phyloP scores from a whole-genome alignment of 352 stramenopile genomes.

The Aphanomyces astaci region DNA sequence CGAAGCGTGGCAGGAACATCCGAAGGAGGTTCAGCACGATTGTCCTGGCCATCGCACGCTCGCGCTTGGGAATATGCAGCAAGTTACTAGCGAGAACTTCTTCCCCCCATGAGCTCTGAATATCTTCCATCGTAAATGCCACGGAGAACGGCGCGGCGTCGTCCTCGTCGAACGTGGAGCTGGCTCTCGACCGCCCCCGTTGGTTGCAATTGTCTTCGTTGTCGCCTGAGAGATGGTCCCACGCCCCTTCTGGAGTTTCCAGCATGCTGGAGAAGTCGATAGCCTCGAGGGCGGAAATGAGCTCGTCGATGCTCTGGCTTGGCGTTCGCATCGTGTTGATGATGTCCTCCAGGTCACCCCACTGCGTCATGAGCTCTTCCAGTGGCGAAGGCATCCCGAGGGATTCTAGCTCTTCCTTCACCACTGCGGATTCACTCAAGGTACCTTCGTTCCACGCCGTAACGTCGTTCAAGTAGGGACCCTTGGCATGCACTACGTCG shows the following conservation, averaged over 20 bases:
- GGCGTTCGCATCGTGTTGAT: conserved; percentile 15
- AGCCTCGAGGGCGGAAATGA: neutral
- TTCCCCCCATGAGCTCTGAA: conserved; percentile 12
- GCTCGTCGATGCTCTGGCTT: conserved; percentile 14
- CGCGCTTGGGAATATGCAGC: conserved; percentile 14
- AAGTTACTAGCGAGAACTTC: neutral
- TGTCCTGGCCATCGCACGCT: neutral
- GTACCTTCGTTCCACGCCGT: neutral
- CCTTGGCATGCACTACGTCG: too few species aligned
- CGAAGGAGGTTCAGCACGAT: neutral
- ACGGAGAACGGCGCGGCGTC: neutral
- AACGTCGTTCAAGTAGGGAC: neutral
- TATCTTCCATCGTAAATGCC: conserved; percentile 42
- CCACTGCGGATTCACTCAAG: neutral
- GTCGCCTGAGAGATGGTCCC: neutral
- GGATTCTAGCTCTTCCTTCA: neutral
- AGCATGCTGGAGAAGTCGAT: conserved; percentile 17
- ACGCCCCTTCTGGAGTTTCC: neutral
- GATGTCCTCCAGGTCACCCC: conserved; percentile 10
- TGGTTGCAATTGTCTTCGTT: neutral
- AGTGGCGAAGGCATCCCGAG: neutral
- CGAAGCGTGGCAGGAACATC: neutral
- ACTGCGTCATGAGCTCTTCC: neutral
- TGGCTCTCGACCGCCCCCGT: neutral
- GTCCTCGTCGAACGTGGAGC: neutral